Evolutionary conservation across 2,329 filamentous ascomycete species (phyloP).

Genomic region (Hypocreales sp.): DNA sequence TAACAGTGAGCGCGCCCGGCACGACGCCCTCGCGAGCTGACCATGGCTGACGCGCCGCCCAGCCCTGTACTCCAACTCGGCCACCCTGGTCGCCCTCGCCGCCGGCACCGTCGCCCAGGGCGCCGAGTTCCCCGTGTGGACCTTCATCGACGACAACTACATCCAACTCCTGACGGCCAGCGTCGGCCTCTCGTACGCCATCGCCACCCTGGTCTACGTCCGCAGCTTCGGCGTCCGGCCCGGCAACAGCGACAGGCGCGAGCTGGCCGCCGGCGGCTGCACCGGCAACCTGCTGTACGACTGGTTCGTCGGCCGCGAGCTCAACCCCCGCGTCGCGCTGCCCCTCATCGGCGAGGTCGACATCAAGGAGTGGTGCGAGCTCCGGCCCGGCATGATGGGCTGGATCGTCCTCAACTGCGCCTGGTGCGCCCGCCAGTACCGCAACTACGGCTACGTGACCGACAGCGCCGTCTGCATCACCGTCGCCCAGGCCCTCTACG

Average conservation of each 20-base stretch:
- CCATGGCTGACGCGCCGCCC: neutral
- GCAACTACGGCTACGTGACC: constrained; percentile 65
- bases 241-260: constrained; percentile 56
- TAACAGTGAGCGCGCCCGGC: constrained; percentile 38
- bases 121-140: constrained; percentile 76
- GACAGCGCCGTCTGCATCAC: constrained; percentile 76
- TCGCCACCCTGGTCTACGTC: constrained; percentile 69
- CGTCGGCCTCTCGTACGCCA: constrained; percentile 55
- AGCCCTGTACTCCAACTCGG: constrained; percentile 64
- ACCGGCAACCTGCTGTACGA: constrained; percentile 82
- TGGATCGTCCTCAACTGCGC: constrained; percentile 79
- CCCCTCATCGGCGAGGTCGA: constrained; percentile 76
- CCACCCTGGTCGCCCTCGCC: constrained; percentile 54
- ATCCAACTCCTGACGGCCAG: constrained; percentile 73
- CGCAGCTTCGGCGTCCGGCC: constrained; percentile 68
- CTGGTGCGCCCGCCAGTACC: constrained; percentile 79
- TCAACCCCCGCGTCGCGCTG: constrained; percentile 72
- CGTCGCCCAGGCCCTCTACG: constrained; percentile 64
- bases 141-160: constrained; percentile 85
- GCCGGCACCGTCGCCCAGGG: constrained; percentile 66
- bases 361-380: constrained; percentile 78
- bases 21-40: constrained; percentile 7
- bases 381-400: constrained; percentile 80
- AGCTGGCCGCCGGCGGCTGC: constrained; percentile 69
- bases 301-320: constrained; percentile 91